Evolutionary conservation across 2,329 filamentous ascomycete species (phyloP), one percentile per base, ranked within the genome.

Genomic region (Lasiodiplodia hormozganensis): DNA sequence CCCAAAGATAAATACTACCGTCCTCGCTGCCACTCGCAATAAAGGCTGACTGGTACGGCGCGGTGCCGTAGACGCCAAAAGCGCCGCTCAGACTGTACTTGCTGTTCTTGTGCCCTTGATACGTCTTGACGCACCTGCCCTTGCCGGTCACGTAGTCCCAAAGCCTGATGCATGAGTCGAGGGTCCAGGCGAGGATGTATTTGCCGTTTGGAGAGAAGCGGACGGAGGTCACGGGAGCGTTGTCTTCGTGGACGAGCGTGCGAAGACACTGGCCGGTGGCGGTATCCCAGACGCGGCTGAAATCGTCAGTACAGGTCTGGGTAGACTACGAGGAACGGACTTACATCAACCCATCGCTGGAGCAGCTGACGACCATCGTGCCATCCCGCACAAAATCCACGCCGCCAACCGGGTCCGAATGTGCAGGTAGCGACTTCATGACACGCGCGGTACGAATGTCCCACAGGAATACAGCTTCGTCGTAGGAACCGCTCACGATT

Each of bases 381-480:
- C 96, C 96, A 76, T 99, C 96, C 71, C 90, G 85, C 69, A 94
- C 93, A 75, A 99, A 97, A 78, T 97, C 95, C 11, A 99, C 95
- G 0, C 94, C 94, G 67, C 91, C 90, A 1, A 99, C 95, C 0
- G 96, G 96, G 78, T 99, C 96, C 34, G 93, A 97, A 76, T 99
- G 96, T 2, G 96, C 96, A 1, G 96, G 96, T 47, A 99, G 82
- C 70, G 91, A 94, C 67, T 94, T 88, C 94, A 99, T 97, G 40
- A 96, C 85, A 25, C 91, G 86, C 0, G 93, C 94, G 0, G 93
- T 93, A 16, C 96, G 87, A 16, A 98, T 92, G 79, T 99, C 96
- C 96, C 96, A 99, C 5, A 99, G 82, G 72, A 97, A 97, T 0
- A 99, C 93, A 4, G 96, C 96, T 83, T 99, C 96, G 73, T 99